Evolutionary conservation across 129 eudicot species (phyloP).

Genomic region (Erigeron canadensis): DNA sequence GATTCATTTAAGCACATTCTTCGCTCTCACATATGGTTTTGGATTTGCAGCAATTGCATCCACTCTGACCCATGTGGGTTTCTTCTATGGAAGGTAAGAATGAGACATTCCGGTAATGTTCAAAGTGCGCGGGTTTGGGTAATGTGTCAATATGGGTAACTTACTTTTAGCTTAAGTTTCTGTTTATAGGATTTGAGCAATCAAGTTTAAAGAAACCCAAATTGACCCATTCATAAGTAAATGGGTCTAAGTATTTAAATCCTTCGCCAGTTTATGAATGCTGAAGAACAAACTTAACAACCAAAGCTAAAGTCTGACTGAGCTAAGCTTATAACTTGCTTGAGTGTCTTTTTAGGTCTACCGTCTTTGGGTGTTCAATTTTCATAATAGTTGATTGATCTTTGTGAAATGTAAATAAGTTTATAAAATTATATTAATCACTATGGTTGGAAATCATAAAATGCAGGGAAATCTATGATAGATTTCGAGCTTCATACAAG

Average conservation of each 20-base stretch:
- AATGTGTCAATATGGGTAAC: not conserved
- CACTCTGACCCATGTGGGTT: conserved; percentile 74
- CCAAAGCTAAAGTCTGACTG: too few relatives aligned
- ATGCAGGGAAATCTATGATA: conserved; percentile 76
- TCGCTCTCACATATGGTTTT: conserved; percentile 84
- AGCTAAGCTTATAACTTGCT: too few relatives aligned
- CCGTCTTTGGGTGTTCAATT: too few relatives aligned
- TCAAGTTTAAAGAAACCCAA: too few relatives aligned
- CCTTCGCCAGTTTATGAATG: too few relatives aligned
- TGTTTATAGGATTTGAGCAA: not conserved
- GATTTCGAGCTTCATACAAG: conserved; percentile 67
- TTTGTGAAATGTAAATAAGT: not conserved
- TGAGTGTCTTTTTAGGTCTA: too few relatives aligned
- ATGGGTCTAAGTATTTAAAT: too few relatives aligned
- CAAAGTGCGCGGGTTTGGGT: not conserved
- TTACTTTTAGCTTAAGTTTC: too few relatives aligned
- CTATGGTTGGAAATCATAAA: not conserved
- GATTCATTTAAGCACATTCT: conserved; percentile 75
- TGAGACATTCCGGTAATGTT: too few relatives aligned
- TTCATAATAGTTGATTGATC: not conserved
- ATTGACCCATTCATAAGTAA: not conserved
- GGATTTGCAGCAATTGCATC: conserved; percentile 89
- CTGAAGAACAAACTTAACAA: too few relatives aligned
- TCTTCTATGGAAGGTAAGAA: conserved; percentile 78
- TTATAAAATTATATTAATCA: conserved; percentile 5